Conservation (phyloP, 2,329 filamentous ascomycete species). For the Alternaria infectoria region DNA sequence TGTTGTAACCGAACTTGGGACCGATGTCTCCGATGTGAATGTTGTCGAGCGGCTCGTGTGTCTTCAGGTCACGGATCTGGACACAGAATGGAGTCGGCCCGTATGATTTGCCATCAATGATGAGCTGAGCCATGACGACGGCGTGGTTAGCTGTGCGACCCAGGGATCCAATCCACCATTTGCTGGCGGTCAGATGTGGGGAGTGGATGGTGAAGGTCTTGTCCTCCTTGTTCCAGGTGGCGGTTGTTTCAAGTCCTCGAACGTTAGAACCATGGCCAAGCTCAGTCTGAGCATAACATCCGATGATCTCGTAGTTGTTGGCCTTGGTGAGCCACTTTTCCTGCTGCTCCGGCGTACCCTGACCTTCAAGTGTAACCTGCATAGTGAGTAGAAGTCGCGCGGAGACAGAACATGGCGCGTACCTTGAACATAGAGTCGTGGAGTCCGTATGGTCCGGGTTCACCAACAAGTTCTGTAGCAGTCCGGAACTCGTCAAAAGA, state of each 20-base stretch:
- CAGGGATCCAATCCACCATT: slow-evolving; percentile 86
- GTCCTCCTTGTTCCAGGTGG: slow-evolving; percentile 74
- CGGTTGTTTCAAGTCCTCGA: slow-evolving; percentile 67
- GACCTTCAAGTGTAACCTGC: slow-evolving; percentile 71
- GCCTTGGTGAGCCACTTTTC: slow-evolving; percentile 74
- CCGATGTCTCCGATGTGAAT: slow-evolving; percentile 80
- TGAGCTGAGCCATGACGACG: slow-evolving; percentile 78
- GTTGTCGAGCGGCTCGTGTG: slow-evolving; percentile 57
- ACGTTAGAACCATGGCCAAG: slow-evolving; percentile 79
- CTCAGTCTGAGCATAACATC: slow-evolving; percentile 83
- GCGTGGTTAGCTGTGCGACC: slow-evolving; percentile 78
- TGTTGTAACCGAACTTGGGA: slow-evolving; percentile 80
- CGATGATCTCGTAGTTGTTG: slow-evolving; percentile 73
- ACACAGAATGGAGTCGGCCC: slow-evolving; percentile 82
- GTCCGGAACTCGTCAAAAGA: slow-evolving; percentile 65
- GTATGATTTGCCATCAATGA: slow-evolving; percentile 70
- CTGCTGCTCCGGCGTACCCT: slow-evolving; percentile 75
- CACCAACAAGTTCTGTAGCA: slow-evolving; percentile 73
- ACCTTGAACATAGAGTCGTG: slow-evolving; percentile 75
- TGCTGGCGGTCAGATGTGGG: slow-evolving; percentile 74
- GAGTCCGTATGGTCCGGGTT: slow-evolving; percentile 75
- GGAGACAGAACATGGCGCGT: slow-evolving; percentile 18
- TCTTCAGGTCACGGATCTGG: slow-evolving; percentile 65
- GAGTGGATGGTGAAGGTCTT: slow-evolving; percentile 79
- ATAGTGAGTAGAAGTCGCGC: slow-evolving; percentile 11